A percentile compares a stretch with the other conserved stretches of the same genome.
Conservation (phyloP, 2,329 filamentous ascomycete genomes). For the Chaetomium sp. region DNA sequence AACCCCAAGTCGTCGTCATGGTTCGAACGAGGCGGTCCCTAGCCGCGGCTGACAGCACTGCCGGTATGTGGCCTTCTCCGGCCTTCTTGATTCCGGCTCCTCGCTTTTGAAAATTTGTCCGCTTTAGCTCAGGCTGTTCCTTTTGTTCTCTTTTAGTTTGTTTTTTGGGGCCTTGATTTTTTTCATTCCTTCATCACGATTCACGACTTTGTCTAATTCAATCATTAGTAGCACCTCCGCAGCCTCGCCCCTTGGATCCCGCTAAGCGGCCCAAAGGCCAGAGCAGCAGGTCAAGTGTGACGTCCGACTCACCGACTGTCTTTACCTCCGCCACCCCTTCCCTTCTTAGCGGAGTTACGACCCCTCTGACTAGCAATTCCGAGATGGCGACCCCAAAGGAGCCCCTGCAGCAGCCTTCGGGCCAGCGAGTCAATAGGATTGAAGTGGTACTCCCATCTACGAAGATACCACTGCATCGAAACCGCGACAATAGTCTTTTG, state of each 20-base stretch:
- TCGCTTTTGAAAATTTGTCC: neutral
- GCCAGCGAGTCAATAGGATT: conserved; percentile 25
- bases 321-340: conserved; percentile 29
- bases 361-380: conserved; percentile 38
- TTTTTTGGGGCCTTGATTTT: neutral
- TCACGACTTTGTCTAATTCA: neutral
- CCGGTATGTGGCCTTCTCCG: conserved; percentile 12
- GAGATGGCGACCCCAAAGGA: conserved; percentile 32
- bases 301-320: conserved; percentile 31
- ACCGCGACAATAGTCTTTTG: conserved; percentile 44
- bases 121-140: too few relatives aligned
- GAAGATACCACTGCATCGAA: conserved; percentile 34
- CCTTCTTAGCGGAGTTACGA: conserved; percentile 36
- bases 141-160: too few relatives aligned
- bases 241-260: conserved; percentile 3
- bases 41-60: conserved; percentile 15
- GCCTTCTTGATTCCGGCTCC: neutral
- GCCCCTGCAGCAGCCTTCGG: conserved; percentile 13
- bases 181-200: neutral
- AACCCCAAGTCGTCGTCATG: conserved; percentile 6
- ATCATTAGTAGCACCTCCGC: conserved; percentile 15
- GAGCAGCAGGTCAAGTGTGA: conserved; percentile 23
- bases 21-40: conserved; percentile 18
- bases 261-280: conserved; percentile 26
- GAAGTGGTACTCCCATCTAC: conserved; percentile 30